Evolutionary conservation across 1,284 basidiomycete species (phyloP).

Genomic region (Microbotryum silenes-acaulis): DNA sequence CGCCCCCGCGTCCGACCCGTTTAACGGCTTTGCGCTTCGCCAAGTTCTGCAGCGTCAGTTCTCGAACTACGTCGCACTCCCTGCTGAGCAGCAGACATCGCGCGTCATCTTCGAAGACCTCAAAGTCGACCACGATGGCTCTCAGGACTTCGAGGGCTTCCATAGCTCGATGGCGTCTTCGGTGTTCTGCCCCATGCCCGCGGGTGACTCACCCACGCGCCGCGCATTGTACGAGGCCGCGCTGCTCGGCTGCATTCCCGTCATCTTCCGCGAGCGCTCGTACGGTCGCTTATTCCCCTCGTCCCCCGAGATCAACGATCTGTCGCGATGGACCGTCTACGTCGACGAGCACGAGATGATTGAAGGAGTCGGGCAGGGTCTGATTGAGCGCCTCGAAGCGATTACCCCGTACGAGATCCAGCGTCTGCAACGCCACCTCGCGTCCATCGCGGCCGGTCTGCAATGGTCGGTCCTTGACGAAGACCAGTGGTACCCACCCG

Average conservation of each 20-base stretch:
- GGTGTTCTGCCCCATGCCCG: slow-evolving; percentile 27
- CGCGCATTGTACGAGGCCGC: slow-evolving; percentile 30
- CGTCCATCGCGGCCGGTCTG: slow-evolving; percentile 13
- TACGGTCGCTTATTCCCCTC: slow-evolving; percentile 31
- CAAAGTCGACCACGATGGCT: slow-evolving; percentile 18
- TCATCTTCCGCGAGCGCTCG: slow-evolving; percentile 29
- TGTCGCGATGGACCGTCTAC: slow-evolving; percentile 21
- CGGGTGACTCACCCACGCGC: slow-evolving; percentile 29
- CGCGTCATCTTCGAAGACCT: slow-evolving; percentile 29
- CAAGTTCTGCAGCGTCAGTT: slow-evolving; percentile 17
- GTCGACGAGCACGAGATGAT: slow-evolving; percentile 29
- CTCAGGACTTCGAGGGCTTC: slow-evolving; percentile 23
- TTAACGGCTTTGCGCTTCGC: slow-evolving; percentile 32
- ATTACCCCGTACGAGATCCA: slow-evolving; percentile 15
- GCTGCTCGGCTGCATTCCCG: slow-evolving; percentile 31
- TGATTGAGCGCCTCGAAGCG: slow-evolving; percentile 19
- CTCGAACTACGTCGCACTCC: slow-evolving; percentile 3
- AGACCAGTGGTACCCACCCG: slow-evolving; percentile 9
- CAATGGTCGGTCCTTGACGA: slow-evolving; percentile 23
- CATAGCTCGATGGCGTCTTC: slow-evolving; percentile 26
- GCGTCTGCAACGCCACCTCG: slow-evolving; percentile 22
- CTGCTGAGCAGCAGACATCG: background rate
- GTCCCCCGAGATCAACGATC: slow-evolving; percentile 26
- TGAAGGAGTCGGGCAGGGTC: slow-evolving; percentile 13
- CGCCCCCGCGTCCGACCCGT: slow-evolving; percentile 22